A percentile compares a stretch with the other conserved stretches of the same genome.
phyloP scores from a whole-genome alignment of 23 red algal species.

The Gracilariopsis chorda region DNA sequence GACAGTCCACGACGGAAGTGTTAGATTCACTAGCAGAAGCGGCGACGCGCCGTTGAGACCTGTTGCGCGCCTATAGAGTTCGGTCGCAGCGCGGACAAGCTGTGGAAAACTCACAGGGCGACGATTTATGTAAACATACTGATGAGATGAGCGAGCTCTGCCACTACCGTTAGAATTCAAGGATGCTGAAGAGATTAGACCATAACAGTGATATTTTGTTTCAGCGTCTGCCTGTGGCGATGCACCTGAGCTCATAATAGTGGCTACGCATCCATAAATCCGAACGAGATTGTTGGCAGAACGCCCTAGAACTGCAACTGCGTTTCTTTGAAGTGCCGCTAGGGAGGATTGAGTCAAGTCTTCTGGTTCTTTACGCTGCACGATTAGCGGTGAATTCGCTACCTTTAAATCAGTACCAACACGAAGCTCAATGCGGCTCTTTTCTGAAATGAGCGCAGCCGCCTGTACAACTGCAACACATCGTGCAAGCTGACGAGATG shows the following conservation, averaged over 20 bases:
- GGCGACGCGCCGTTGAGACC: conserved; percentile 47
- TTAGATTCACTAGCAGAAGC: conserved; percentile 57
- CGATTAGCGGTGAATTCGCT: neutral
- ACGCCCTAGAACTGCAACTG: conserved; percentile 19
- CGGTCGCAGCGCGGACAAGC: conserved; percentile 51
- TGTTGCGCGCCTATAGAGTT: conserved; percentile 66
- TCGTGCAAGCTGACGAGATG: conserved; percentile 55
- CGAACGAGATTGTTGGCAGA: neutral
- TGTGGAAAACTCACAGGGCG: conserved; percentile 70
- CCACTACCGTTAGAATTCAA: conserved; percentile 59
- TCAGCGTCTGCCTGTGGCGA: neutral
- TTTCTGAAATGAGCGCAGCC: conserved; percentile 53
- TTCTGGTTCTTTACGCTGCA: neutral
- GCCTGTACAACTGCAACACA: conserved; percentile 63
- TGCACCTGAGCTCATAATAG: neutral
- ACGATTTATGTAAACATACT: conserved; percentile 72
- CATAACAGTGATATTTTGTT: conserved; percentile 8
- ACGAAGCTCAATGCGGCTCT: conserved; percentile 51
- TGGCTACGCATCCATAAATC: neutral
- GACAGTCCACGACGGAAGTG: conserved; percentile 34
- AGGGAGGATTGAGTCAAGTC: neutral
- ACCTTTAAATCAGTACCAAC: conserved; percentile 63
- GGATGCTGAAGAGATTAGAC: conserved; percentile 42
- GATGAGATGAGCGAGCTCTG: conserved; percentile 59
- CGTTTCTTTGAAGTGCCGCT: neutral